A percentile compares a stretch with the other conserved stretches of the same genome.
These are phyloP conservation scores for Scheffersomyces stambukii DNA, from an alignment of 1,139 yeast genomes.

Conservation along the genomic window DNA sequence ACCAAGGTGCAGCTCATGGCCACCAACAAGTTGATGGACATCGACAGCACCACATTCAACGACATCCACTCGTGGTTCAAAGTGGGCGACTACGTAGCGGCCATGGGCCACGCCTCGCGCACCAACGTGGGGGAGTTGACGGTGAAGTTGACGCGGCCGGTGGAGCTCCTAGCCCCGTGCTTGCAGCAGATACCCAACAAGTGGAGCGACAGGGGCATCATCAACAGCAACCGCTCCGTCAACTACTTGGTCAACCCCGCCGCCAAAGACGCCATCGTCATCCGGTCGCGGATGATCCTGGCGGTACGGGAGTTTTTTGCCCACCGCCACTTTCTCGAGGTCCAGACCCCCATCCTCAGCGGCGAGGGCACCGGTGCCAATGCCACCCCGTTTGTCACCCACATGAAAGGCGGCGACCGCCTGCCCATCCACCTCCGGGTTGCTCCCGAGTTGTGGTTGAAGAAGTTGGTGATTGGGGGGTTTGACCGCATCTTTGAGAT, in stretches of 20 bases:
- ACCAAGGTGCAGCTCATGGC: conserved; percentile 57
- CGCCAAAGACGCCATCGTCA: conserved; percentile 46
- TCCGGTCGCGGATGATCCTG: conserved; percentile 52
- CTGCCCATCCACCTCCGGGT: conserved; percentile 68
- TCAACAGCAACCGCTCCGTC: conserved; percentile 66
- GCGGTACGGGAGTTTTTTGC: conserved; percentile 56
- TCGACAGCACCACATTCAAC: conserved; percentile 40
- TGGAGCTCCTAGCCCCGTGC: conserved; percentile 61
- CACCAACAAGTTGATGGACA: conserved; percentile 44
- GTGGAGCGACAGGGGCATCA: conserved; percentile 49
- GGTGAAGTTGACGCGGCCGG: conserved; percentile 49
- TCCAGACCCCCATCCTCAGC: conserved; percentile 81
- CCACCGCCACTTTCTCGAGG: conserved; percentile 64
- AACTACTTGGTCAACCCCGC: conserved; percentile 63
- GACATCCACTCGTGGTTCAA: conserved; percentile 44
- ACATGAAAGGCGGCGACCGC: conserved; percentile 32
- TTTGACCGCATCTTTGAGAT: conserved; percentile 84
- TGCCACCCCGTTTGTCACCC: conserved; percentile 77
- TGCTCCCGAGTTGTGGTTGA: conserved; percentile 94
- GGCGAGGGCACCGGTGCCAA: conserved; percentile 80
- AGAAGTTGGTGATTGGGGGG: conserved; percentile 76
- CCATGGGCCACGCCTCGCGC: conserved; percentile 65
- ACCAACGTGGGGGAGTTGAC: conserved; percentile 81
- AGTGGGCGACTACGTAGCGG: conserved; percentile 68
- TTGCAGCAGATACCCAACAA: conserved; percentile 61